Conservation (phyloP, 768 basidiomycete genomes). For the Mycena filopes region DNA sequence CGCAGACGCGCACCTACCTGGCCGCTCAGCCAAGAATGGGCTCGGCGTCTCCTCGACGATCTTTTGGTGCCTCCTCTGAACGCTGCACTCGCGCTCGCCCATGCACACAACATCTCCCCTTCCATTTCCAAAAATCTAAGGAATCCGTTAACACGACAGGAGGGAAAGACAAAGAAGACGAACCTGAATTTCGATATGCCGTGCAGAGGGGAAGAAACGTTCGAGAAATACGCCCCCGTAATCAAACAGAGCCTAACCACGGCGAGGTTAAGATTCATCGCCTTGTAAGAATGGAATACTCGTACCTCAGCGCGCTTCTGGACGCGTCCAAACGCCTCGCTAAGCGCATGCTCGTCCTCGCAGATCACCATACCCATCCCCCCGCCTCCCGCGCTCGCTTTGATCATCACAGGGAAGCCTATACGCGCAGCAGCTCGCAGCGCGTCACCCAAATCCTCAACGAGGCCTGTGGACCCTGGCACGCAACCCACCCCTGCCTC, state of each 20-base stretch:
- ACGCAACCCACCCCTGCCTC: constrained; percentile 64
- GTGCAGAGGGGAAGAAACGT: constrained; percentile 61
- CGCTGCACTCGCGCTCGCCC: constrained; percentile 77
- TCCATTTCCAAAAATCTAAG: constrained; percentile 75
- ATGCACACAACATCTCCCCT: constrained; percentile 66
- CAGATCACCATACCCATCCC: constrained; percentile 76
- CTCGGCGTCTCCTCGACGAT: constrained; percentile 77
- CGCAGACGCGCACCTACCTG: constrained; percentile 48
- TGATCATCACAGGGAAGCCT: constrained; percentile 73
- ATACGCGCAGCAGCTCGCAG: constrained; percentile 50
- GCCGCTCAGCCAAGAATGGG: constrained; percentile 60
- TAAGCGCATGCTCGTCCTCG: constrained; percentile 49
- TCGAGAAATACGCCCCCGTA: constrained; percentile 68
- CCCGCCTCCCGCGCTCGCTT: constrained; percentile 76
- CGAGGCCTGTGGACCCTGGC: constrained; percentile 64
- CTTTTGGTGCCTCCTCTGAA: constrained; percentile 78
- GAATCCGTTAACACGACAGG: not conserved
- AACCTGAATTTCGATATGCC: constrained; percentile 78
- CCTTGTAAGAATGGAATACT: too few species aligned
- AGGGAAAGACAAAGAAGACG: not conserved
- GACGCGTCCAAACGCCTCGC: constrained; percentile 46
- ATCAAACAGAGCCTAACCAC: constrained; percentile 56
- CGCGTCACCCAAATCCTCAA: constrained; percentile 31
- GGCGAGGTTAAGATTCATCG: not conserved
- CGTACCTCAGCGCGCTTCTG: constrained; percentile 57